Base-by-base conservation (phyloP, 306 rosid species). In the Acacia crassicarpa region DNA sequence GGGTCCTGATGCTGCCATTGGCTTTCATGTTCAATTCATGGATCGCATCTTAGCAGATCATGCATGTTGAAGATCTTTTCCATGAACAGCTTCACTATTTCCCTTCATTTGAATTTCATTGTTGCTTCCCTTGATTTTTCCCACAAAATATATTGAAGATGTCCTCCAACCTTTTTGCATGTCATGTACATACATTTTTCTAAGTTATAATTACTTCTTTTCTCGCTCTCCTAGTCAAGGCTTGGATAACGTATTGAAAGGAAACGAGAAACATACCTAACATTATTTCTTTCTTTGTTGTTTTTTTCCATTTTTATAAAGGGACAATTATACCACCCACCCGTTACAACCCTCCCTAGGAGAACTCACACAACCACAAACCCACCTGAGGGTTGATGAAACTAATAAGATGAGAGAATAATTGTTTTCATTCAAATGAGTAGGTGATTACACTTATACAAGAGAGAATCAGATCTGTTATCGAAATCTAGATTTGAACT, bases 1-100 rank as follows among this genome's bases (percentile, higher is more conserved):
- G 83, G 89, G 20, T 10, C 33, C 72, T 85, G 32, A 53, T 84
- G 73, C 76, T 89, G 38, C 76, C 81, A 56, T 67, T 83, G 38
- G 68, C 67, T 43, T 79, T 82, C 68, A 78, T 88, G 74, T 70
- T 80, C 75, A 53, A 46, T 76, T 65, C 79, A 25, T 67, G 74
- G 41, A 67, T 74, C 27, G 56, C 25, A 12, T 72, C 83, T 40
- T 85, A 81, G 85, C 76, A 77, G 56, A 78, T 48, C 44, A 14
- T 80, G 81, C 45, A 68, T 35, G 59, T 72, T 62, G 51, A 84
- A 75, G 80, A 63, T 32, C 20, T n/a, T 46, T 67, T 30, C 32
- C n/a, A 20, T 72, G 46, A 19, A 2, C 58, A 32, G 20, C 22
- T 56, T 71, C 30, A 30, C 72, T 22, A 30, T 38, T 80, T 66